Evolutionary conservation across 345 rosid species (phyloP), one percentile per base, ranked within the genome.

Genomic region (Orychophragmus violaceus): DNA sequence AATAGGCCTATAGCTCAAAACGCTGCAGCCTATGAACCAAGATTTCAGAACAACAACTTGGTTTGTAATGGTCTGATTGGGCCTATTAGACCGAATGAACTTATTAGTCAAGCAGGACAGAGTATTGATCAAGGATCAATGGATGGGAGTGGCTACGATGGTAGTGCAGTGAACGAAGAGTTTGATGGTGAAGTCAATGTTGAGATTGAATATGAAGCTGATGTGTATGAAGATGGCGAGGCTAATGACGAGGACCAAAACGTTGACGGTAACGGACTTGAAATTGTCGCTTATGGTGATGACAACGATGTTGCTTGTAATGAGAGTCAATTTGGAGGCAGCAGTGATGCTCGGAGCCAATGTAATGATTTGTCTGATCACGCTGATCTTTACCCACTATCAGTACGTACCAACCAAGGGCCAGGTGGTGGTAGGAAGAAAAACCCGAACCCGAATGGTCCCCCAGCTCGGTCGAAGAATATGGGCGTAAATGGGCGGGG

Each of bases 291-390:
- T 55, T 45, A 9, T 19, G 64, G 58, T 3, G 41, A 42, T 52
- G 57, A 18, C 12, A 6, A 25, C 5, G 39, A 18, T 25, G 28
- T 16, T 22, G 37, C 68, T 32, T 6, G 61, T 62, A 70, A 68
- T n/a, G 74, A 53, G 55, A 70, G 74, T 70, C 62, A 53, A 8
- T 70, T 70, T 30, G 74, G 75, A 44, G 69, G 64, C 6, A 72
- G 76, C 8, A 72, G 66, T 56, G 62, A 65, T 59, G 50, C 66
- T 72, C 76, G 71, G 13, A 72, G 71, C 66, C 71, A 65, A 52
- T 28, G 48, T 65, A 64, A 35, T 56, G 76, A 71, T 19, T 19
- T 27, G 9, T 6, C 71, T 27, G 71, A 57, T 14, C 37, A 2
- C 24, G 44, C 19, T 55, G 70, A 72, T 65, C 70, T 63, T 0